A percentile compares a stretch with the other conserved stretches of the same genome.
Evolutionary conservation across 768 basidiomycete genomes (phyloP).

Genomic region (Lactifluus rugatus): DNA sequence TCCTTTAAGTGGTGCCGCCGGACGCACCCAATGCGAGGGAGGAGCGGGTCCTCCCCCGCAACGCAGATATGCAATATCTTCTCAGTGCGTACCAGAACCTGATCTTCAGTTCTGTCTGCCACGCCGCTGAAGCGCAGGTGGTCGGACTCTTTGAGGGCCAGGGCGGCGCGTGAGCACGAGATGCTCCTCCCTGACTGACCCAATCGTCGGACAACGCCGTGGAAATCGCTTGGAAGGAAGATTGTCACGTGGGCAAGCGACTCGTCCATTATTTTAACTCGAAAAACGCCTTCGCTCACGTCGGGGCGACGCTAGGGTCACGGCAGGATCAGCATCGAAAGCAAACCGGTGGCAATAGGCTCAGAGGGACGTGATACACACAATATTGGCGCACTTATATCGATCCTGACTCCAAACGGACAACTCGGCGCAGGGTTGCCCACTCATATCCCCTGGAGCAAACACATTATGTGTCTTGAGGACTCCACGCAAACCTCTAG

Average conservation of each 20-base stretch:
- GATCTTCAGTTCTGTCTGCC: background rate
- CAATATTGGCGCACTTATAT: slow-evolving; percentile 4
- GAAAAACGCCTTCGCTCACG: background rate
- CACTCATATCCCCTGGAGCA: background rate
- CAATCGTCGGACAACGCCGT: slow-evolving; percentile 12
- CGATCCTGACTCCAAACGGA: background rate
- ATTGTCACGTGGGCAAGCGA: slow-evolving; percentile 1
- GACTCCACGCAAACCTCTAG: background rate
- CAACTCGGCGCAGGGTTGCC: background rate
- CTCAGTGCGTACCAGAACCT: slow-evolving; percentile 9
- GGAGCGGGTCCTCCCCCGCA: background rate
- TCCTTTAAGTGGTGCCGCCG: background rate
- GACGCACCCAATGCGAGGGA: background rate
- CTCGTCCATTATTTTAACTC: slow-evolving; percentile 13
- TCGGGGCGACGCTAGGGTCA: background rate
- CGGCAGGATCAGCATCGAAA: background rate
- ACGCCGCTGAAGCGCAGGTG: slow-evolving; percentile 3
- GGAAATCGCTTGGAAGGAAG: slow-evolving; percentile 7
- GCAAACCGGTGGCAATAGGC: too few species aligned
- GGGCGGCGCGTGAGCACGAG: slow-evolving; percentile 6
- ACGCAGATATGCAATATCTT: slow-evolving; percentile 10
- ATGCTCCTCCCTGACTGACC: slow-evolving; percentile 13
- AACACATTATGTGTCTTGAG: background rate
- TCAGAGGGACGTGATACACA: background rate
- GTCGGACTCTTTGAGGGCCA: slow-evolving; percentile 3